A percentile compares a stretch with the other conserved stretches of the same genome.
Evolutionary conservation across 1,284 basidiomycete species (phyloP).

Genomic region (Porogramme epimiltina): DNA sequence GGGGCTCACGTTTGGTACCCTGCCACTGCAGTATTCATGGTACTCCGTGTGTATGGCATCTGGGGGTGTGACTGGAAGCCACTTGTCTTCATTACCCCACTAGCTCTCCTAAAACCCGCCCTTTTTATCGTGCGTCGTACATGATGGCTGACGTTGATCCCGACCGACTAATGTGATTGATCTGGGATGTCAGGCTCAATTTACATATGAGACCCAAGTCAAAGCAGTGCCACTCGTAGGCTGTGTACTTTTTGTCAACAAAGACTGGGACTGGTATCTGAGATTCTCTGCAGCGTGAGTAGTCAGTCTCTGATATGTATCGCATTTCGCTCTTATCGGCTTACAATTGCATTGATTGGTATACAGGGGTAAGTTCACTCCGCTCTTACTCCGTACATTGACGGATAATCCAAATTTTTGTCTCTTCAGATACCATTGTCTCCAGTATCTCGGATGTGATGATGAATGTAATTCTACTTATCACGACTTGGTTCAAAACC

Average conservation of each 20-base stretch:
- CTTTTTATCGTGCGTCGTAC: constrained; percentile 1
- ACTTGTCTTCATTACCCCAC: neutral
- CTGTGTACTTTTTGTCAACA: too few relatives aligned
- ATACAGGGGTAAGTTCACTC: too few relatives aligned
- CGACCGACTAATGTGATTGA: neutral
- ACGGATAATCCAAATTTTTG: neutral
- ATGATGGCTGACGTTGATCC: too few relatives aligned
- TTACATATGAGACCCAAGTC: too few relatives aligned
- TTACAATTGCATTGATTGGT: too few relatives aligned
- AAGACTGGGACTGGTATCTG: too few relatives aligned
- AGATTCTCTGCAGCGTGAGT: too few relatives aligned
- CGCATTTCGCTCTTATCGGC: too few relatives aligned
- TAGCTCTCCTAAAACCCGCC: neutral
- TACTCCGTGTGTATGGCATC: neutral
- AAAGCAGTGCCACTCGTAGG: too few relatives aligned
- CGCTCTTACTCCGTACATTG: neutral
- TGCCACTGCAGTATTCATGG: neutral
- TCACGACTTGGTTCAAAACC: constrained; percentile 9
- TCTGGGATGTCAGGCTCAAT: too few relatives aligned
- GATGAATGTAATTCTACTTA: constrained; percentile 1
- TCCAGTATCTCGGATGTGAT: neutral
- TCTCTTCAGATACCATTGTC: neutral
- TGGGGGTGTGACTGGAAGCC: constrained; percentile 1
- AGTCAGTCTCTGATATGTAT: too few relatives aligned
- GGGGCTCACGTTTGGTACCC: neutral